phyloP scores from a whole-genome alignment of 1,139 yeast genomes.

The Saccharomyces uvarum region DNA sequence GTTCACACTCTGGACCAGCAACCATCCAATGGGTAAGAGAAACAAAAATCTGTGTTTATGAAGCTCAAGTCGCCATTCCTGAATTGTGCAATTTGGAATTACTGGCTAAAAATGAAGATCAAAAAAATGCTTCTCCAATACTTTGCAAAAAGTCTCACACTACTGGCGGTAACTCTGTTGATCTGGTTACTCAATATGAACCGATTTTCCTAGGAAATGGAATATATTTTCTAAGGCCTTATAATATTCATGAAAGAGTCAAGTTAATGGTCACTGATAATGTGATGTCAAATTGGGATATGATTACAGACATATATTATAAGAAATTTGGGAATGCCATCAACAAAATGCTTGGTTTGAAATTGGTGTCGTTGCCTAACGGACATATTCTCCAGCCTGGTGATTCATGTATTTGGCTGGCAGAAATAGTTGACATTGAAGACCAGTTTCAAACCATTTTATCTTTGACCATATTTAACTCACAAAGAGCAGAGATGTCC shows the following conservation, averaged over 20 bases:
- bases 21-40: slow-evolving; percentile 48
- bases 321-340: slow-evolving; percentile 17
- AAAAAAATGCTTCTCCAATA: slow-evolving; percentile 16
- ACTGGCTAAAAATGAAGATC: slow-evolving; percentile 23
- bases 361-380: slow-evolving; percentile 14
- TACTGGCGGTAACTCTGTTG: slow-evolving; percentile 8
- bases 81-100: slow-evolving; percentile 42
- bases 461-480: neutral
- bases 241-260: slow-evolving; percentile 6
- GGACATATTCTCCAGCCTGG: slow-evolving; percentile 11
- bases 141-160: slow-evolving; percentile 10
- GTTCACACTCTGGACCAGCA: slow-evolving; percentile 30
- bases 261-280: slow-evolving; percentile 19
- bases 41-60: slow-evolving; percentile 64
- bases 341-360: slow-evolving; percentile 14
- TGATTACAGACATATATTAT: slow-evolving; percentile 6
- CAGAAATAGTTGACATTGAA: slow-evolving; percentile 19
- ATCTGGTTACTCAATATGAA: slow-evolving; percentile 16
- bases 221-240: slow-evolving; percentile 19
- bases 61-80: slow-evolving; percentile 51
- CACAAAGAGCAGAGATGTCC: neutral
- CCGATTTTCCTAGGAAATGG: slow-evolving; percentile 23
- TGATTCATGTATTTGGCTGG: slow-evolving; percentile 21
- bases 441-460: slow-evolving; percentile 10
- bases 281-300: slow-evolving; percentile 2